These are phyloP conservation scores for Candida vaughaniae DNA, from an alignment of 805 yeast genomes.

Conservation along the genomic window DNA sequence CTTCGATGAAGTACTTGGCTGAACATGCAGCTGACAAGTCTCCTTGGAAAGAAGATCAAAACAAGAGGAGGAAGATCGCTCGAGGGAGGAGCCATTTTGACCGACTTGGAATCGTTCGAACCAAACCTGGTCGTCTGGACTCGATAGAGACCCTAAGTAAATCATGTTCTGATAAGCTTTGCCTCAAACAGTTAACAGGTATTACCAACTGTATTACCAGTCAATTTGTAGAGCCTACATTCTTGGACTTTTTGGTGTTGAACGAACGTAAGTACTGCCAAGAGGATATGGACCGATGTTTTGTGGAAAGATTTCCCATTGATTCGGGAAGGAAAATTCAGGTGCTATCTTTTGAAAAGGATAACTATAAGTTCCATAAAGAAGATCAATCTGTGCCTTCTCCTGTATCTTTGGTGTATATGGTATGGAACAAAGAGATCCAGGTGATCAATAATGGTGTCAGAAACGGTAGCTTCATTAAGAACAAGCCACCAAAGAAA, in stretches of 20 bases:
- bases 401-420: slow-evolving; percentile 28
- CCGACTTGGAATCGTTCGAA: slow-evolving; percentile 66
- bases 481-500: slow-evolving; percentile 41
- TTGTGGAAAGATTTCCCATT: slow-evolving; percentile 23
- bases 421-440: slow-evolving; percentile 18
- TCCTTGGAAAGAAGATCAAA: slow-evolving; percentile 20
- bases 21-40: slow-evolving; percentile 9
- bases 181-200: slow-evolving; percentile 60
- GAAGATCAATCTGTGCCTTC: slow-evolving; percentile 23
- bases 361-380: slow-evolving; percentile 26
- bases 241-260: slow-evolving; percentile 50
- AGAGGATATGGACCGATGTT: slow-evolving; percentile 42
- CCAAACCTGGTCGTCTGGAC: slow-evolving; percentile 91
- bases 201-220: slow-evolving; percentile 48
- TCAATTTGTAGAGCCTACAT: slow-evolving; percentile 29
- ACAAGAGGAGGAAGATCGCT: slow-evolving; percentile 6
- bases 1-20: slow-evolving; percentile 53
- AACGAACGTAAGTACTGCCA: slow-evolving; percentile 30
- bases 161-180: slow-evolving; percentile 86
- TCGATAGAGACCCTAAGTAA: slow-evolving; percentile 71
- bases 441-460: slow-evolving; percentile 58
- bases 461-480: slow-evolving; percentile 54
- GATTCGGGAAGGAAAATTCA: slow-evolving; percentile 14
- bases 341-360: slow-evolving; percentile 20
- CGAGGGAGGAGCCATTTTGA: slow-evolving; percentile 68